Conservation (phyloP, 768 basidiomycete species). For the Gyrodon lividus region DNA sequence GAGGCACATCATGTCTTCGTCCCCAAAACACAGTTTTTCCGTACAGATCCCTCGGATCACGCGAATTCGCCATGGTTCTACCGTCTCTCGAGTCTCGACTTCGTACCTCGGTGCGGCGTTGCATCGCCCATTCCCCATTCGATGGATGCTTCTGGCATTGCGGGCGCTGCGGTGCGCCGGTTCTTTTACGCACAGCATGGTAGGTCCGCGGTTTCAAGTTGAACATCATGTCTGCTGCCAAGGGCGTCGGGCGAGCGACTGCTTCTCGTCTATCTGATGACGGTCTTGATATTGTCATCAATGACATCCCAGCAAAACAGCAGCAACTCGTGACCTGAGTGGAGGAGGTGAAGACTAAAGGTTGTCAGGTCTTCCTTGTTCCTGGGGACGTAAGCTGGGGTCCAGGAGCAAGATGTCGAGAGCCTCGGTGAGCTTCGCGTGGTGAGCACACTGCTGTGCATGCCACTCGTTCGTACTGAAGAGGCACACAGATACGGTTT, state of each 20-base stretch:
- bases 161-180: not conserved
- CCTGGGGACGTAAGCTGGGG: slow-evolving; percentile 12
- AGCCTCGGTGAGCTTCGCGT: slow-evolving; percentile 13
- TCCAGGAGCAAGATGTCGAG: slow-evolving; percentile 17
- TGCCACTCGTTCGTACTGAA: not conserved
- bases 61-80: too few relatives aligned
- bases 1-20: too few relatives aligned
- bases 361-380: slow-evolving; percentile 1
- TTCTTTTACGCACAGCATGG: too few relatives aligned
- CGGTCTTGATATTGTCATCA: slow-evolving; percentile 11
- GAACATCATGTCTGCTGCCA: not conserved
- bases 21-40: too few relatives aligned
- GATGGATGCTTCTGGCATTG: not conserved
- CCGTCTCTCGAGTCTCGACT: too few relatives aligned
- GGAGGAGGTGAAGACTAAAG: slow-evolving; percentile 7
- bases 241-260: slow-evolving; percentile 1
- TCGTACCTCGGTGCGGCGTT: too few relatives aligned
- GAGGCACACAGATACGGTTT: not conserved
- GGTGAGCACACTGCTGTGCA: slow-evolving; percentile 1
- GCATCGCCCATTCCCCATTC: not conserved
- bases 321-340: slow-evolving; percentile 10
- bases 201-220: not conserved
- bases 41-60: too few relatives aligned
- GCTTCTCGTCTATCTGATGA: slow-evolving; percentile 3
- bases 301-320: slow-evolving; percentile 14